A percentile compares a stretch with the other conserved stretches of the same genome.
These are phyloP conservation scores for Anaeramoeba flamelloides DNA, from an alignment of 78 protist species.

Conservation along the genomic window DNA sequence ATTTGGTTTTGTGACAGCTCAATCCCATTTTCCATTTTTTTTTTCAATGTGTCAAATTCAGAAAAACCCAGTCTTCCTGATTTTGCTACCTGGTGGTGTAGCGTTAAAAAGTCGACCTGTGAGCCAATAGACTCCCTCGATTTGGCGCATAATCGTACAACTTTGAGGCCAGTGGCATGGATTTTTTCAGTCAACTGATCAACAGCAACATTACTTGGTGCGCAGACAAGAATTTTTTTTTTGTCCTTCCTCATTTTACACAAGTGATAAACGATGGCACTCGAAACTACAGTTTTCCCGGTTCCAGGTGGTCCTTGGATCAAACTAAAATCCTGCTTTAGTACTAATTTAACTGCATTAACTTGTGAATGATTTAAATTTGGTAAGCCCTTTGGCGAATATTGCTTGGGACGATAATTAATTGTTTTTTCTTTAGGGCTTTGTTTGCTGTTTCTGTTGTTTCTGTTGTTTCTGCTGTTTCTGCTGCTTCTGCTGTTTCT, in stretches of 20 bases:
- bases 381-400: background rate
- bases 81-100: slow-evolving; percentile 65
- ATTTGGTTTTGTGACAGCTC: background rate
- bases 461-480: no score
- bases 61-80: background rate
- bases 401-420: background rate
- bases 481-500: no score
- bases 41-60: background rate
- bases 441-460: no score
- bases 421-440: no score
- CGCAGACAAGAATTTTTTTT: slow-evolving; percentile 71
- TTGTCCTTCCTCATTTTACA: slow-evolving; percentile 3
- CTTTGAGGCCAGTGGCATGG: slow-evolving; percentile 75
- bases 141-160: slow-evolving; percentile 86
- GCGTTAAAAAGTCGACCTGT: slow-evolving; percentile 68
- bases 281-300: slow-evolving; percentile 89
- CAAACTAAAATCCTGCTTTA: slow-evolving; percentile 62
- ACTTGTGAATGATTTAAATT: background rate
- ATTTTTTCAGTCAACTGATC: slow-evolving; percentile 78
- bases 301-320: slow-evolving; percentile 98
- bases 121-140: slow-evolving; percentile 75
- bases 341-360: slow-evolving; percentile 56
- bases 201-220: slow-evolving; percentile 98
- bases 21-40: background rate
- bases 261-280: slow-evolving; percentile 86